phyloP scores from a whole-genome alignment of 2,329 filamentous ascomycete species.

The Tothia fuscella region DNA sequence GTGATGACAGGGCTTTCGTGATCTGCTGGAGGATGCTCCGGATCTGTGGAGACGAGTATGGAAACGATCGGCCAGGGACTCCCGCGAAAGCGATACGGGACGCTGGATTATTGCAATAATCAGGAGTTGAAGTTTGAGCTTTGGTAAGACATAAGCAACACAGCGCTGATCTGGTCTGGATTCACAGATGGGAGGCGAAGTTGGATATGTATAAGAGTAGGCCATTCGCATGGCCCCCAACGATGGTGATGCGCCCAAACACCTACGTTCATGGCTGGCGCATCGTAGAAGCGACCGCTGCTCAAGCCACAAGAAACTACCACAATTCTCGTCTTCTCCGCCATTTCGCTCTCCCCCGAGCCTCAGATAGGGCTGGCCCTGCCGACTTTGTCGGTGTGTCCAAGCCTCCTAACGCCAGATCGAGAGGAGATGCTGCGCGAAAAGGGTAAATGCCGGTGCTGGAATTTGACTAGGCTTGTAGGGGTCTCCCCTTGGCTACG shows the following conservation, averaged over 20 bases:
- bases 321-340: neutral
- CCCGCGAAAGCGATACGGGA: neutral
- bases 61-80: constrained; percentile 6
- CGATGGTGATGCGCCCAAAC: too few species aligned
- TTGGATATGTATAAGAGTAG: constrained; percentile 2
- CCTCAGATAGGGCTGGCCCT: constrained; percentile 4
- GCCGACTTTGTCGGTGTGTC: constrained; percentile 4
- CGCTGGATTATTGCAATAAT: neutral
- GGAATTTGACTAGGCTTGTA: too few species aligned
- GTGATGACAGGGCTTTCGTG: too few species aligned
- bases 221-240: neutral
- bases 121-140: neutral
- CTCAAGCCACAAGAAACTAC: neutral
- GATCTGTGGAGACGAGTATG: constrained; percentile 7
- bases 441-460: too few species aligned
- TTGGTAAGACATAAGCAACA: neutral
- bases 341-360: constrained; percentile 6
- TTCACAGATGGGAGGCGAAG: constrained; percentile 3
- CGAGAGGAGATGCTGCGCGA: too few species aligned
- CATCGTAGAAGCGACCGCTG: constrained; percentile 1
- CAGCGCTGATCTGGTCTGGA: constrained; percentile 3
- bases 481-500: too few species aligned
- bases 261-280: too few species aligned
- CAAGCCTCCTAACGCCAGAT: too few species aligned
- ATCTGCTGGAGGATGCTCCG: constrained; percentile 3